phyloP scores from a whole-genome alignment of 768 basidiomycete species.

The Mycena polygramma region DNA sequence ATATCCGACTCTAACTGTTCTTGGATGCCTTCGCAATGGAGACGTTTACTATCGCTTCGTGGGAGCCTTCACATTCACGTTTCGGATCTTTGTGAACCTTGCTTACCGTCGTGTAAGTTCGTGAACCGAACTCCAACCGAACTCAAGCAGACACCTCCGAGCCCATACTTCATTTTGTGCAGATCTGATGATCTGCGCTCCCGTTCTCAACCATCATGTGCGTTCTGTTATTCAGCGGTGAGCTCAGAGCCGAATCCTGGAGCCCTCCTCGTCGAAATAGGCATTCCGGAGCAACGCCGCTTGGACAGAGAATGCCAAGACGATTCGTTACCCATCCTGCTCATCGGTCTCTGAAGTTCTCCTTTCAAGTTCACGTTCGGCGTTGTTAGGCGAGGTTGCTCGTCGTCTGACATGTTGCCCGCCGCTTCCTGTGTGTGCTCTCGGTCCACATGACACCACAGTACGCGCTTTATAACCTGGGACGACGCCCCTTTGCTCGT shows the following conservation, averaged over 20 bases:
- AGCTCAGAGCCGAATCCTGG: neutral
- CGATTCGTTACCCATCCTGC: conserved; percentile 3
- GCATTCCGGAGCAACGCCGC: neutral
- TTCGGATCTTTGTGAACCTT: conserved; percentile 12
- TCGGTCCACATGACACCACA: conserved; percentile 10
- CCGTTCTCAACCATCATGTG: conserved; percentile 18
- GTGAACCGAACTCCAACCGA: no score
- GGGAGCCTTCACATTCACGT: neutral
- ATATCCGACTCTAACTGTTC: conserved; percentile 1
- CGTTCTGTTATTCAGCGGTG: neutral
- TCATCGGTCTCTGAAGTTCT: conserved; percentile 1
- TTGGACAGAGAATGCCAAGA: conserved; percentile 3
- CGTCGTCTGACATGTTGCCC: neutral
- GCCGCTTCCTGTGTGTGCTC: neutral
- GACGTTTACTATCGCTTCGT: neutral
- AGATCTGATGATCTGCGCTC: conserved; percentile 7
- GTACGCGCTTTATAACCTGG: conserved; percentile 15
- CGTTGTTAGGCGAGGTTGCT: neutral
- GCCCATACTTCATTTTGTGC: neutral
- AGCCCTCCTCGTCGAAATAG: neutral
- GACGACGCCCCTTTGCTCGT: neutral
- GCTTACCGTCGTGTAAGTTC: no score
- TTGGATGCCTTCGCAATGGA: conserved; percentile 7
- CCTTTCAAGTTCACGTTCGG: neutral
- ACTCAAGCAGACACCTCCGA: neutral